Percentiles rank a stretch among this genome's conserved stretches.
Conservation (phyloP, 768 basidiomycete genomes). For the Suillus paluster region DNA sequence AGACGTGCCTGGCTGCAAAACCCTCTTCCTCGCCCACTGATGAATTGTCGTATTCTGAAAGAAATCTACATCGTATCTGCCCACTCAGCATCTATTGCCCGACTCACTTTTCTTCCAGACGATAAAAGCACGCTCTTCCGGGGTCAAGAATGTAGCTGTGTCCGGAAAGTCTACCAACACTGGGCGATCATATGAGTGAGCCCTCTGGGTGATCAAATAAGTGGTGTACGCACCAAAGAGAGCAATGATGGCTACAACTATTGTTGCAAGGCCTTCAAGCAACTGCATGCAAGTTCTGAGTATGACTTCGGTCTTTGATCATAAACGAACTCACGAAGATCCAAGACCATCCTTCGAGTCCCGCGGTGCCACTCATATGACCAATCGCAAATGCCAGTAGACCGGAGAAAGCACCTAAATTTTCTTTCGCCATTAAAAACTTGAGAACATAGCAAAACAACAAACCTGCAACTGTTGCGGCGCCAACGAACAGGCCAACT, state of each 20-base stretch:
- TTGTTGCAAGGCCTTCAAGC: slow-evolving; percentile 66
- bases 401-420: slow-evolving; percentile 56
- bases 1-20: slow-evolving; percentile 55
- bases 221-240: slow-evolving; percentile 45
- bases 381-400: slow-evolving; percentile 59
- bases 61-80: not conserved
- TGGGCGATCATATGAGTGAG: slow-evolving; percentile 20
- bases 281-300: slow-evolving; percentile 23
- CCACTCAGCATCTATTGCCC: not conserved
- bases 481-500: slow-evolving; percentile 66
- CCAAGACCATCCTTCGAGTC: slow-evolving; percentile 68
- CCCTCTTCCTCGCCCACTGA: slow-evolving; percentile 64
- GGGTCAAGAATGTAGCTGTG: slow-evolving; percentile 64
- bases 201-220: not conserved
- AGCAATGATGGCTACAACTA: slow-evolving; percentile 56
- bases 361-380: slow-evolving; percentile 51
- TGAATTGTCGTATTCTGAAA: slow-evolving; percentile 56
- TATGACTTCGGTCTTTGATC: slow-evolving; percentile 1
- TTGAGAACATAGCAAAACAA: not conserved
- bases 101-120: slow-evolving; percentile 58
- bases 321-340: slow-evolving; percentile 53
- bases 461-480: slow-evolving; percentile 60
- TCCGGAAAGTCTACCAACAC: slow-evolving; percentile 66
- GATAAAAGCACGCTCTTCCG: slow-evolving; percentile 60
- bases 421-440: not conserved